phyloP scores from a whole-genome alignment of 2,329 filamentous ascomycete genomes.

The Exophiala sp. region DNA sequence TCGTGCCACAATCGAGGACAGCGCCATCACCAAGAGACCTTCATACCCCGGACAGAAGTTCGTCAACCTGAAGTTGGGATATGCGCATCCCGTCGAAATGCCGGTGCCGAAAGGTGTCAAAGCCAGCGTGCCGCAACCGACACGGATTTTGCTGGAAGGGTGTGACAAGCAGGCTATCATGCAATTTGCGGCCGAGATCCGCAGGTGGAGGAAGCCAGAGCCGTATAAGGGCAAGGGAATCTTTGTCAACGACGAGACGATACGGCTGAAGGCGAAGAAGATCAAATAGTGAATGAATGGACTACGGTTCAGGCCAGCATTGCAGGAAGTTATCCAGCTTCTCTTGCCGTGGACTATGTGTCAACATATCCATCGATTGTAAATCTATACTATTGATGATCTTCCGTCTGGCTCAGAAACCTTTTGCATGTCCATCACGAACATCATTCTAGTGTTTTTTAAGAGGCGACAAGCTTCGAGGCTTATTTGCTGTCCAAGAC shows the following conservation, averaged over 20 bases:
- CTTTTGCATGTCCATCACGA: neutral
- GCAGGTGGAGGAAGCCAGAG: constrained; percentile 83
- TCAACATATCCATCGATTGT: constrained; percentile 5
- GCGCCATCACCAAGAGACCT: constrained; percentile 55
- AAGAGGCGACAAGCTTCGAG: neutral
- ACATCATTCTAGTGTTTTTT: neutral
- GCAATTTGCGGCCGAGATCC: constrained; percentile 83
- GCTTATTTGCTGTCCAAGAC: constrained; percentile 55
- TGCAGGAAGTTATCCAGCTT: neutral
- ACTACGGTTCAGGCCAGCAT: neutral
- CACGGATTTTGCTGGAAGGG: constrained; percentile 83
- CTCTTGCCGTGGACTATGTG: constrained; percentile 22
- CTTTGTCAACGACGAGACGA: constrained; percentile 95
- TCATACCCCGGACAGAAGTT: constrained; percentile 79
- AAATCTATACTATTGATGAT: neutral
- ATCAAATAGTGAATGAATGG: constrained; percentile 60
- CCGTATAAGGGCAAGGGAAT: constrained; percentile 99
- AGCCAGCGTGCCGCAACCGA: constrained; percentile 83
- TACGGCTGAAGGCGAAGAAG: constrained; percentile 97
- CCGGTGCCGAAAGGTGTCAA: constrained; percentile 74
- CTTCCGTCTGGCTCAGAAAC: neutral
- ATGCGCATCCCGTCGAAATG: constrained; percentile 90
- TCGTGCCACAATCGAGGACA: constrained; percentile 77
- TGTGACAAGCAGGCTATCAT: constrained; percentile 79
- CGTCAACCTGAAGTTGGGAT: constrained; percentile 89